Conservation (phyloP, 108 stramenopile species). For the Conticribra weissflogii region DNA sequence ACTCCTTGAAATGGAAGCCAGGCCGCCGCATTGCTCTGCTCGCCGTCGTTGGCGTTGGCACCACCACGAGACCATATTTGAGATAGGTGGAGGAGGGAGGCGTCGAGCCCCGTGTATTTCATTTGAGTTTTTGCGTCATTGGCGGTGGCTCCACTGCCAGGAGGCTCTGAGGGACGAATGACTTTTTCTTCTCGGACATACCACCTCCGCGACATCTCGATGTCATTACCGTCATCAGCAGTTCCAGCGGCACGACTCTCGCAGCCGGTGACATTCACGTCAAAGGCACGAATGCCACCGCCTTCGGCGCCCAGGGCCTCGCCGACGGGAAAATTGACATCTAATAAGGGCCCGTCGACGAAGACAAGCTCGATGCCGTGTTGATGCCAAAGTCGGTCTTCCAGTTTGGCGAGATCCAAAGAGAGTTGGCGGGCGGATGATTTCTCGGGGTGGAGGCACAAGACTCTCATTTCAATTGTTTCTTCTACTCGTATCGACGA, state of each 20-base stretch:
- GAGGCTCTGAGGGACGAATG: neutral
- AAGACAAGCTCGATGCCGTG: constrained; percentile 86
- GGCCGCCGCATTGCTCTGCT: neutral
- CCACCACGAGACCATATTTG: constrained; percentile 75
- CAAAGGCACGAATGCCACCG: constrained; percentile 15
- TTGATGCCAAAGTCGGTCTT: constrained; percentile 66
- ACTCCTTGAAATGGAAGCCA: constrained; percentile 77
- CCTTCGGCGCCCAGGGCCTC: neutral
- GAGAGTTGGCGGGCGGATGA: constrained; percentile 66
- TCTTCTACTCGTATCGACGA: neutral
- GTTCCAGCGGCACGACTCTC: constrained; percentile 3
- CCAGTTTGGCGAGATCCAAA: constrained; percentile 49
- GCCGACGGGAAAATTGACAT: constrained; percentile 10
- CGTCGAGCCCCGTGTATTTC: constrained; percentile 67
- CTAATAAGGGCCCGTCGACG: constrained; percentile 68
- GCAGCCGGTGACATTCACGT: too few species aligned
- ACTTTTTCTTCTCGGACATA: constrained; percentile 40
- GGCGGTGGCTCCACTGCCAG: constrained; percentile 5
- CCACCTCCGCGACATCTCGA: constrained; percentile 25
- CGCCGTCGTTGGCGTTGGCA: constrained; percentile 2
- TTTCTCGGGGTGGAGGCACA: constrained; percentile 76
- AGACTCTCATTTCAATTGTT: constrained; percentile 57
- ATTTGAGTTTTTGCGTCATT: constrained; percentile 20
- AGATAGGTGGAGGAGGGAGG: constrained; percentile 69
- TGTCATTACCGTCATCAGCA: constrained; percentile 24